Evolutionary conservation across 2,329 filamentous ascomycete species (phyloP).

Genomic region (Monosporascus ibericus): DNA sequence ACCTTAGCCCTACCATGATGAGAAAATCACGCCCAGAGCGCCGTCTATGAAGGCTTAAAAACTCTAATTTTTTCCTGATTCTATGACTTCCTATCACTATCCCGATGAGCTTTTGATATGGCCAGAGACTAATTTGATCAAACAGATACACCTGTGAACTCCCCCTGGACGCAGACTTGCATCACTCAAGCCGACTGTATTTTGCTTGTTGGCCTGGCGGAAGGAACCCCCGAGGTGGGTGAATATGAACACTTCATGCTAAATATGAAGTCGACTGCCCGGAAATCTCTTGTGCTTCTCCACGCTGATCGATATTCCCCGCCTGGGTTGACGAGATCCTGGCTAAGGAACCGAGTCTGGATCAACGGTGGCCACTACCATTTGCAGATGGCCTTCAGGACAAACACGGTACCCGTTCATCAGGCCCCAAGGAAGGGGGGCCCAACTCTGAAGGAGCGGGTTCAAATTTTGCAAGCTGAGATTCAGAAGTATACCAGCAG

Average conservation of each 20-base stretch:
- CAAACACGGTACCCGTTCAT: constrained; percentile 69
- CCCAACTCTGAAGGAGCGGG: constrained; percentile 80
- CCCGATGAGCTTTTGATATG: not conserved
- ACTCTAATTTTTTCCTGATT: constrained; percentile 67
- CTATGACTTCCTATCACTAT: constrained; percentile 7
- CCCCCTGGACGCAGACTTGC: constrained; percentile 97
- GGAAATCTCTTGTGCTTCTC: constrained; percentile 85
- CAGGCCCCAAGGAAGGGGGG: constrained; percentile 73
- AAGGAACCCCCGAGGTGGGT: constrained; percentile 82
- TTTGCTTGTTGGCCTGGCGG: constrained; percentile 82
- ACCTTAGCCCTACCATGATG: constrained; percentile 37
- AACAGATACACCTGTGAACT: constrained; percentile 87
- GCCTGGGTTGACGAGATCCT: constrained; percentile 78
- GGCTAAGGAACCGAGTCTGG: constrained; percentile 91
- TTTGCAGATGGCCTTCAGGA: constrained; percentile 87
- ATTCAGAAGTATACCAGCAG: constrained; percentile 97
- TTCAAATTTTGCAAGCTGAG: constrained; percentile 91
- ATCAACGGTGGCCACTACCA: constrained; percentile 98
- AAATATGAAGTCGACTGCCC: constrained; percentile 93
- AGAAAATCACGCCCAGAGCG: constrained; percentile 44
- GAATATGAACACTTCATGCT: constrained; percentile 96
- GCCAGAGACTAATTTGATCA: constrained; percentile 22
- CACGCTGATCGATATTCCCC: constrained; percentile 84
- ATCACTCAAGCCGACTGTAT: constrained; percentile 97
- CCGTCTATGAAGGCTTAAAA: constrained; percentile 48